Conservation (phyloP, 2,329 filamentous ascomycete species). For the Ustulina deusta region DNA sequence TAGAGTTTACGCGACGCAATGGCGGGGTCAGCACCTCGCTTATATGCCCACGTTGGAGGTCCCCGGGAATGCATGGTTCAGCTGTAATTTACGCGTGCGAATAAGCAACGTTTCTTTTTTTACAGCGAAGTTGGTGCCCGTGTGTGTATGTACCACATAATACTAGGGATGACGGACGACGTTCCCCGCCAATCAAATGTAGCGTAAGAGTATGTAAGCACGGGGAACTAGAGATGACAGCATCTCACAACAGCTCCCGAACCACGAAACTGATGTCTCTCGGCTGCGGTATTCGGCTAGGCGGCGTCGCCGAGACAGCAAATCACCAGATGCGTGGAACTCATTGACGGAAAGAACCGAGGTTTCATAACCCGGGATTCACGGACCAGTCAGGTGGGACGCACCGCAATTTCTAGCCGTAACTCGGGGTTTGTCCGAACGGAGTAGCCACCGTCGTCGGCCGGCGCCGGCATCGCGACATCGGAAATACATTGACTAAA, state of each 20-base stretch:
- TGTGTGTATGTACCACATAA: not conserved
- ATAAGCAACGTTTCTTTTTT: not conserved
- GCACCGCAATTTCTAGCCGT: too few relatives aligned
- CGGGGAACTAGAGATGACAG: not conserved
- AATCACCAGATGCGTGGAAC: too few relatives aligned
- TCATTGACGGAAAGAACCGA: too few relatives aligned
- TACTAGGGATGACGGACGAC: not conserved
- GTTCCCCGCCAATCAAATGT: not conserved
- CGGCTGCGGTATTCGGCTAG: not conserved
- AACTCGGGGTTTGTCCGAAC: too few relatives aligned
- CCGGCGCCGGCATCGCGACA: too few relatives aligned
- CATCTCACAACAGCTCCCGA: not conserved
- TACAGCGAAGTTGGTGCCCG: too few relatives aligned
- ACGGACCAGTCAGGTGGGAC: not conserved
- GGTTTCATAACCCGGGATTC: not conserved
- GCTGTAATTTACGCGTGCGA: not conserved
- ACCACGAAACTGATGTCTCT: not conserved
- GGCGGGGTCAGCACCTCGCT: conserved; percentile 9
- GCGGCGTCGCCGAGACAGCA: too few relatives aligned
- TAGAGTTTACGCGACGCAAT: not conserved
- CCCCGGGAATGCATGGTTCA: not conserved
- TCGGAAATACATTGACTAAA: too few relatives aligned
- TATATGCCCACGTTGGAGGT: not conserved
- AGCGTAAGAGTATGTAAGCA: too few relatives aligned
- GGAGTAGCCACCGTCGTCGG: too few relatives aligned